Percentiles rank a stretch among this genome's conserved stretches.
Evolutionary conservation across 768 basidiomycete genomes (phyloP).

Genomic region (Rubroboletus pulcherrimus): DNA sequence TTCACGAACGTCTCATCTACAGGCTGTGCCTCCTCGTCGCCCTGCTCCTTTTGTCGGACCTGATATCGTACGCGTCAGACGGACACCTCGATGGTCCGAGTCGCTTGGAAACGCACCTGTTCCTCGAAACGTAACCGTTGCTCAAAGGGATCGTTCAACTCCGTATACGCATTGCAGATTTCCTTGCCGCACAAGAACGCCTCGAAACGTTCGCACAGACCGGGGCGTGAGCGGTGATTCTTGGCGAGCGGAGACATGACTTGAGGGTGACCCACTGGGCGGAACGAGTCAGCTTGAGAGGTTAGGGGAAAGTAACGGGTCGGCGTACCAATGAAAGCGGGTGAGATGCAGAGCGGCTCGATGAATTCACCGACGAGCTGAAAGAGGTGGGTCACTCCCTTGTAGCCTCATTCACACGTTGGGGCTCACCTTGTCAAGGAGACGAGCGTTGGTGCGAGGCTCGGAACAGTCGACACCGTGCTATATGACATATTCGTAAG

Average conservation of each 20-base stretch:
- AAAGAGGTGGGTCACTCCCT: background rate
- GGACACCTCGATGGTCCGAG: no score
- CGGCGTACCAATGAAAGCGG: constrained; percentile 82
- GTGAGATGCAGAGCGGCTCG: constrained; percentile 94
- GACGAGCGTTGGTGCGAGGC: constrained; percentile 89
- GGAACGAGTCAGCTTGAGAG: background rate
- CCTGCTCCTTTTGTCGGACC: constrained; percentile 89
- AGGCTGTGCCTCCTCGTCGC: constrained; percentile 97
- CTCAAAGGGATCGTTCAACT: constrained; percentile 98
- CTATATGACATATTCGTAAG: constrained; percentile 36
- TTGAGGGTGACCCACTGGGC: constrained; percentile 90
- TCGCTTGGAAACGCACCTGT: constrained; percentile 46
- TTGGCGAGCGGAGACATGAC: constrained; percentile 99
- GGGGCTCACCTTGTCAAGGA: constrained; percentile 81
- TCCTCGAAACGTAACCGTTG: constrained; percentile 96
- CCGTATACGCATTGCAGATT: constrained; percentile 98
- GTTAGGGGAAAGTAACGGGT: no score
- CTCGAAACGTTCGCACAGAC: constrained; percentile 98
- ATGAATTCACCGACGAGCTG: constrained; percentile 98
- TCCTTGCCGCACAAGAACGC: constrained; percentile 98
- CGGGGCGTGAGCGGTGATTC: constrained; percentile 95
- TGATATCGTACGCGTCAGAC: constrained; percentile 25
- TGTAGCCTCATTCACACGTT: background rate
- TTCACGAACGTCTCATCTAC: constrained; percentile 95
- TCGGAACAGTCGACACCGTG: constrained; percentile 96